phyloP scores from a whole-genome alignment of 2,329 filamentous ascomycete species.

The Epicoccum nigrum region DNA sequence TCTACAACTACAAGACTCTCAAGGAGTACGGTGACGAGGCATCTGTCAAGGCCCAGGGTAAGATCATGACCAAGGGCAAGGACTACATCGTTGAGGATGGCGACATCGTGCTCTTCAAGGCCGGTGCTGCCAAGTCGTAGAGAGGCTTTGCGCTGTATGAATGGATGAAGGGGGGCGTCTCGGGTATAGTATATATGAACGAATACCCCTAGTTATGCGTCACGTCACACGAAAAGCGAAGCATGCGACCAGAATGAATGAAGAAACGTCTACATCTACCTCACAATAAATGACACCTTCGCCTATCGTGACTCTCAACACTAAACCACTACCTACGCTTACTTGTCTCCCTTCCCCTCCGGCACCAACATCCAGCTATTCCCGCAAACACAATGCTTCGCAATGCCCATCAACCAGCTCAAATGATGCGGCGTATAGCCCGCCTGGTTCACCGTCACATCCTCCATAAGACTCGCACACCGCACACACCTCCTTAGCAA shows the following conservation, averaged over 20 bases:
- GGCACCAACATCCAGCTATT: conserved; percentile 46
- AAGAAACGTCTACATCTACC: conserved; percentile 17
- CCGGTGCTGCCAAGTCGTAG: conserved; percentile 77
- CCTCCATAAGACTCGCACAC: conserved; percentile 56
- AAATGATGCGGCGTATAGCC: conserved; percentile 41
- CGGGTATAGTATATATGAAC: conserved; percentile 9
- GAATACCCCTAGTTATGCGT: conserved; percentile 22
- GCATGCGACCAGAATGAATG: conserved; percentile 26
- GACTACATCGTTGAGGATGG: conserved; percentile 91
- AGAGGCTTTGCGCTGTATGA: not conserved
- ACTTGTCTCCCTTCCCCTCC: conserved; percentile 27
- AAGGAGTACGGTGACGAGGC: conserved; percentile 89
- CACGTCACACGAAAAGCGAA: conserved; percentile 27
- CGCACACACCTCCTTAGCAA: conserved; percentile 49
- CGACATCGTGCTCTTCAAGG: conserved; percentile 86
- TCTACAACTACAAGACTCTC: conserved; percentile 84
- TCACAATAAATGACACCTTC: not conserved
- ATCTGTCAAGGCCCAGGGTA: conserved; percentile 89
- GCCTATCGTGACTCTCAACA: not conserved
- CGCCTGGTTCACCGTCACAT: conserved; percentile 44
- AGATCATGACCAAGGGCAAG: conserved; percentile 98
- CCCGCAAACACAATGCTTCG: conserved; percentile 49
- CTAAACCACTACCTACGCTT: not conserved
- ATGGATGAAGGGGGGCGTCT: conserved; percentile 3
- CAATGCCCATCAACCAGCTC: conserved; percentile 45